Evolutionary conservation across 2,329 filamentous ascomycete species (phyloP).

Genomic region (Fusarium acutatum): DNA sequence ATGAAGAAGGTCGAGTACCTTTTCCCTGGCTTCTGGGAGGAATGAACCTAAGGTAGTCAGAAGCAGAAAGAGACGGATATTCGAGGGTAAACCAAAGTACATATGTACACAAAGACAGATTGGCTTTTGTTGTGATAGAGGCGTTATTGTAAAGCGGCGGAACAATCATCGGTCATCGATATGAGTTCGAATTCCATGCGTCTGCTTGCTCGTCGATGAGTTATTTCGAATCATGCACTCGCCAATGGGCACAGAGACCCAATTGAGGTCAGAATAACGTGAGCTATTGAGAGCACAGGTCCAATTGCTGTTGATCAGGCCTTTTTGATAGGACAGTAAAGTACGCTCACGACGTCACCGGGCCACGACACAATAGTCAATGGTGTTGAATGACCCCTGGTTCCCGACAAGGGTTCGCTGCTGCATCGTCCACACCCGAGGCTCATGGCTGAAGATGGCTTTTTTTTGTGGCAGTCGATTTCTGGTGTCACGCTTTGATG

Average conservation of each 20-base stretch:
- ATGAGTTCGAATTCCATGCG: neutral
- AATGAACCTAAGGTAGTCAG: constrained; percentile 16
- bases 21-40: constrained; percentile 80
- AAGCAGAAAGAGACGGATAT: neutral
- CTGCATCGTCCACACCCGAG: constrained; percentile 7
- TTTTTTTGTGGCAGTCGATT: constrained; percentile 13
- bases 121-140: constrained; percentile 17
- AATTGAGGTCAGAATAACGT: constrained; percentile 1
- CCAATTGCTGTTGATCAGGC: neutral
- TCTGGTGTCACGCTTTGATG: constrained; percentile 11
- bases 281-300: neutral
- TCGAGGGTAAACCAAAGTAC: neutral
- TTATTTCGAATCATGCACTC: neutral
- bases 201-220: neutral
- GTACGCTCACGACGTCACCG: neutral
- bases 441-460: constrained; percentile 10
- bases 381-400: constrained; percentile 38
- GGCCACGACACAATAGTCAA: neutral
- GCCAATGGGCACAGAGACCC: neutral
- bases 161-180: constrained; percentile 6
- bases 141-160: constrained; percentile 14
- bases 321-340: constrained; percentile 9
- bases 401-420: constrained; percentile 27
- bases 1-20: constrained; percentile 84
- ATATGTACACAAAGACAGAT: neutral